Percentiles rank a stretch among this genome's conserved stretches.
These are phyloP conservation scores for Cercospora berteroae DNA, from an alignment of 2,329 filamentous ascomycete species.

Conservation along the genomic window DNA sequence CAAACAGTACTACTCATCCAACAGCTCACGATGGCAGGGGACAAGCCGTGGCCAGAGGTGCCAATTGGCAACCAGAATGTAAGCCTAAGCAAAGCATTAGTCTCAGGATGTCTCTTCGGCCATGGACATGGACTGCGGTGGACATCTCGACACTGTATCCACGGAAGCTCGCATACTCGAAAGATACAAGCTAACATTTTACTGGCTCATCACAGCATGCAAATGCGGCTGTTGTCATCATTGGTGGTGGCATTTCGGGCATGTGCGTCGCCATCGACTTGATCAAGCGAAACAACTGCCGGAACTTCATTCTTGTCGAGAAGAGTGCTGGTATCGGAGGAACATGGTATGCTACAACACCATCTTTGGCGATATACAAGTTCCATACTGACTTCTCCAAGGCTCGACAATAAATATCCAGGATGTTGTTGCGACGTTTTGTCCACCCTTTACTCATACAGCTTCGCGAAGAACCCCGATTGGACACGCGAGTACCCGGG, in stretches of 20 bases:
- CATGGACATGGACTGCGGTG: not conserved
- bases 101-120: not conserved
- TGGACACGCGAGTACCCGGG: slow-evolving; percentile 60
- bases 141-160: not conserved
- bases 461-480: slow-evolving; percentile 59
- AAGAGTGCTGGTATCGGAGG: slow-evolving; percentile 55
- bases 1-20: not conserved
- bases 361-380: not conserved
- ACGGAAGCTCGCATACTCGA: not conserved
- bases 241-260: slow-evolving; percentile 49
- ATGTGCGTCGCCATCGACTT: slow-evolving; percentile 59
- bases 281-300: slow-evolving; percentile 51
- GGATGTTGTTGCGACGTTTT: slow-evolving; percentile 47
- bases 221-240: slow-evolving; percentile 56
- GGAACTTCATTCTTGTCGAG: slow-evolving; percentile 58
- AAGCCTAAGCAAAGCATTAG: not conserved
- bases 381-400: slow-evolving; percentile 2
- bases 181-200: not conserved
- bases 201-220: slow-evolving; percentile 37
- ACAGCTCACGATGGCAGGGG: slow-evolving; percentile 34
- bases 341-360: slow-evolving; percentile 44
- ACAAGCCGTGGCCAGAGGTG: slow-evolving; percentile 47
- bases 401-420: slow-evolving; percentile 56
- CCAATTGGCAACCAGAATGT: slow-evolving; percentile 49
- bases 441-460: slow-evolving; percentile 58